Evolutionary conservation across 306 rosid species (phyloP).

Genomic region (Spatholobus suberectus): DNA sequence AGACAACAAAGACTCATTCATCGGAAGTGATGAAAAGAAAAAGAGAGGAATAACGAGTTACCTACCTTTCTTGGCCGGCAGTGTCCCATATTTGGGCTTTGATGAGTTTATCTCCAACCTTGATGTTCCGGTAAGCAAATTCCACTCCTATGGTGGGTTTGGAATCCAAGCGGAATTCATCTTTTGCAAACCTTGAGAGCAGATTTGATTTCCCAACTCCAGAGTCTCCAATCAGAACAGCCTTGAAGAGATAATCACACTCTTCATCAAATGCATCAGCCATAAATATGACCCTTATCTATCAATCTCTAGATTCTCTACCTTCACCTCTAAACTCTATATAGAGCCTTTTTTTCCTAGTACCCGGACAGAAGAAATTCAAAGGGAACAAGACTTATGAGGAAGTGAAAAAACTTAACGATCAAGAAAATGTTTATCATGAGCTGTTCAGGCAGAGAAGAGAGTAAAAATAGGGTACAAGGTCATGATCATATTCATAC

Average conservation of each 20-base stretch:
- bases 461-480: constrained; percentile 25
- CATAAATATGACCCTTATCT: neutral
- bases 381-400: neutral
- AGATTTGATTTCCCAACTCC: constrained; percentile 96
- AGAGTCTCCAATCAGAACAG: constrained; percentile 89
- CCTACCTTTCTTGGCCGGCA: constrained; percentile 94
- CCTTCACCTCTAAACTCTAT: neutral
- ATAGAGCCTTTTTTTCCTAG: neutral
- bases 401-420: neutral
- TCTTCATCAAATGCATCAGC: constrained; percentile 64
- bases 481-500: constrained; percentile 43
- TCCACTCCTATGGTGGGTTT: constrained; percentile 96
- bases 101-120: constrained; percentile 80
- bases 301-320: constrained; percentile 3
- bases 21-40: neutral
- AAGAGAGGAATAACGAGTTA: neutral
- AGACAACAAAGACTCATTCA: neutral
- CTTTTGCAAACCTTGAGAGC: constrained; percentile 84
- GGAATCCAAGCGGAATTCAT: constrained; percentile 83
- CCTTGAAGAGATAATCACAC: constrained; percentile 89
- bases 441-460: neutral
- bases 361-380: neutral
- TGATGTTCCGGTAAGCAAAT: constrained; percentile 87
- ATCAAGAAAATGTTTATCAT: neutral
- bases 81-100: constrained; percentile 99